Evolutionary conservation across 192 early-diverging fungal genomes (phyloP).

Genomic region (Spinellus fusiger): DNA sequence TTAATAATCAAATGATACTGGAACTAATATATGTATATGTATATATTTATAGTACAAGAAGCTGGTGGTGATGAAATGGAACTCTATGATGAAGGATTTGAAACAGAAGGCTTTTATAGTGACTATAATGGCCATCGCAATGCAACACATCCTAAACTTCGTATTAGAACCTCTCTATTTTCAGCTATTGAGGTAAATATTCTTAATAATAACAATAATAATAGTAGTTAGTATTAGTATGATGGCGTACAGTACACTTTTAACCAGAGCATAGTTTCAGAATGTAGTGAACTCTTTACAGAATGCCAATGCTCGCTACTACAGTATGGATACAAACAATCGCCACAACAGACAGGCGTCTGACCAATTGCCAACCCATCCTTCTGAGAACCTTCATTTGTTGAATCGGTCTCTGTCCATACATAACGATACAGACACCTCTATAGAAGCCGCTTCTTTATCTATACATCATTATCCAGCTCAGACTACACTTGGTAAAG

Average conservation of each 20-base stretch:
- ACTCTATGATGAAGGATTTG: constrained; percentile 29
- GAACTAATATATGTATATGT: not conserved
- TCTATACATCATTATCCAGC: not conserved
- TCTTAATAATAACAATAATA: not conserved
- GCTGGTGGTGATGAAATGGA: constrained; percentile 26
- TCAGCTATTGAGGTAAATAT: constrained; percentile 46
- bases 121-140: constrained; percentile 10
- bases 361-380: not conserved
- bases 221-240: not conserved
- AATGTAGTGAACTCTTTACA: constrained; percentile 35
- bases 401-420: not conserved
- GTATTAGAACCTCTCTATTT: constrained; percentile 45
- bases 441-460: not conserved
- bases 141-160: constrained; percentile 11
- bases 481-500: not conserved
- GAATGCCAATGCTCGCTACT: constrained; percentile 11
- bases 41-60: constrained; percentile 4
- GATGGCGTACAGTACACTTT: not conserved
- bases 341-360: not conserved
- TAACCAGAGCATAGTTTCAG: constrained; percentile 20
- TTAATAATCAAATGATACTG: too few species aligned
- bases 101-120: constrained; percentile 22
- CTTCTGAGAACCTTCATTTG: not conserved
- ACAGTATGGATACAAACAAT: not conserved
- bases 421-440: not conserved